Conservation (phyloP, 163 green algal species). For the Volvox carteri region DNA sequence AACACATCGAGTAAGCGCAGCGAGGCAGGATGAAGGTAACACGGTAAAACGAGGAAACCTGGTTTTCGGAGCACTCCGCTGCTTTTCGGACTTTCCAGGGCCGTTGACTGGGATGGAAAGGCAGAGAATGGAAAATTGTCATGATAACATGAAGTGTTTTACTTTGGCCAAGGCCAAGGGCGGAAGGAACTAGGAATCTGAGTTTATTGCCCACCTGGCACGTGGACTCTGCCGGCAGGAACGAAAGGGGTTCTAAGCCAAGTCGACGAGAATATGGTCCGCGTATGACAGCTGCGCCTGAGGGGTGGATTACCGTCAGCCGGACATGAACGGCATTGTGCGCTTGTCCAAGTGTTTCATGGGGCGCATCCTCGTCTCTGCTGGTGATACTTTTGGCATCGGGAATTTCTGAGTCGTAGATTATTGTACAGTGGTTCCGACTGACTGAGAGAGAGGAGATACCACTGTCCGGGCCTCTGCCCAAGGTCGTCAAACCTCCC, state of each 20-base stretch:
- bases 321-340: not conserved
- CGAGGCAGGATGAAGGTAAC: too few species aligned
- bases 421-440: constrained; percentile 29
- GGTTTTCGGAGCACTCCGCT: too few species aligned
- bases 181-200: too few species aligned
- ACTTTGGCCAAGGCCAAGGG: too few species aligned
- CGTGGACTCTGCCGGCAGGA: constrained; percentile 1
- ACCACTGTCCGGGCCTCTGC: constrained; percentile 24
- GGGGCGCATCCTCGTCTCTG: not conserved
- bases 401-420: not conserved
- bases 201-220: constrained; percentile 30
- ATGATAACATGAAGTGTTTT: too few species aligned
- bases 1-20: too few species aligned
- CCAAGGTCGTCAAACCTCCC: not conserved
- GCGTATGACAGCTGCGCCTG: constrained; percentile 9
- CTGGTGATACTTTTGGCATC: too few species aligned
- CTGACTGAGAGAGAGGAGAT: constrained; percentile 34
- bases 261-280: not conserved
- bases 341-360: not conserved
- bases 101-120: too few species aligned
- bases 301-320: constrained; percentile 13
- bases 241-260: not conserved
- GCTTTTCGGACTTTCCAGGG: too few species aligned
- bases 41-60: too few species aligned
- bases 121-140: too few species aligned